Evolutionary conservation across 2,329 filamentous ascomycete species (phyloP).

Genomic region (Eutypella sp.): DNA sequence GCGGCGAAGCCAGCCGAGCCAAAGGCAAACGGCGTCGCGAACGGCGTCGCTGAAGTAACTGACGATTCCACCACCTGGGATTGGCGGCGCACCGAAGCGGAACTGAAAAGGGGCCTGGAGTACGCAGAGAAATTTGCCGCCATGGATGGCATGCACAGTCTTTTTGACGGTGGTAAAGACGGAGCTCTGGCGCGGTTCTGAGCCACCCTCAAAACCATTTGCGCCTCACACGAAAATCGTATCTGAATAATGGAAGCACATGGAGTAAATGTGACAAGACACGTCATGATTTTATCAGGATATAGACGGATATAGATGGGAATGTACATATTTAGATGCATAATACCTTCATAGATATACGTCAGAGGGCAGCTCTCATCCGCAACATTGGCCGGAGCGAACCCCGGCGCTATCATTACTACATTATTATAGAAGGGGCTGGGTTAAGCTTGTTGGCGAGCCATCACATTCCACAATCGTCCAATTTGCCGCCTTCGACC

Average conservation of each 20-base stretch:
- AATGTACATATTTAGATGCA: too few relatives aligned
- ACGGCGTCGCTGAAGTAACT: conserved; percentile 31
- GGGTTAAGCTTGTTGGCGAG: too few relatives aligned
- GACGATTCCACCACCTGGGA: conserved; percentile 43
- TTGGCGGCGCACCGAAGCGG: conserved; percentile 52
- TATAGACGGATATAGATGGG: conserved; percentile 2
- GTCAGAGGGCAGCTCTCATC: too few relatives aligned
- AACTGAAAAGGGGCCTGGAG: conserved; percentile 51
- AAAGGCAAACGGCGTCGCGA: conserved; percentile 32
- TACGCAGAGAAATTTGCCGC: conserved; percentile 52
- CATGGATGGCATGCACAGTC: conserved; percentile 47
- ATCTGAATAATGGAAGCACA: too few relatives aligned
- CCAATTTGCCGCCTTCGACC: too few relatives aligned
- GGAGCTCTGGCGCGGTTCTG: conserved; percentile 48
- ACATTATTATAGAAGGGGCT: too few relatives aligned
- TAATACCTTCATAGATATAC: too few relatives aligned
- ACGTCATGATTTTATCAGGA: not conserved
- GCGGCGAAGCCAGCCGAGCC: conserved; percentile 12
- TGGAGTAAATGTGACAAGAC: too few relatives aligned
- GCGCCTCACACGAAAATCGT: not conserved
- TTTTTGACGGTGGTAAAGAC: conserved; percentile 49
- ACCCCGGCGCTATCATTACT: too few relatives aligned
- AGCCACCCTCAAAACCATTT: conserved; percentile 25
- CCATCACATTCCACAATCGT: too few relatives aligned
- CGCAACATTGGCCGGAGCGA: too few relatives aligned